phyloP scores from a whole-genome alignment of 148 eudicot species.

The Arbutus unedo region DNA sequence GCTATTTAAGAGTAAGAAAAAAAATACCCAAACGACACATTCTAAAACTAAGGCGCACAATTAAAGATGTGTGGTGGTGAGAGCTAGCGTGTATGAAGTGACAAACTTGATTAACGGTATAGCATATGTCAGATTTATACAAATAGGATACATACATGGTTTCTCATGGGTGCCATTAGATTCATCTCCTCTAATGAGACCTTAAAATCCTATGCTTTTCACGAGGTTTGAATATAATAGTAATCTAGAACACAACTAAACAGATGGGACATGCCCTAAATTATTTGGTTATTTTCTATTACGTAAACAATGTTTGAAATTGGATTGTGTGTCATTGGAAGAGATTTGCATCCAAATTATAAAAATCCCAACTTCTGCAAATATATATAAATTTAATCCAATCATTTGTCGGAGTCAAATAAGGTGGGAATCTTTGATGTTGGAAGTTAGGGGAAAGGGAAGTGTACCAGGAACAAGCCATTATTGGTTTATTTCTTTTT shows the following conservation, averaged over 20 bases:
- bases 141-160: neutral
- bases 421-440: neutral
- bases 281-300: neutral
- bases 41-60: too few species aligned
- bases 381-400: neutral
- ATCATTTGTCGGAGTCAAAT: slow-evolving; percentile 13
- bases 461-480: neutral
- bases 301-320: neutral
- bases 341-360: slow-evolving; percentile 4
- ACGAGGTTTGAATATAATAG: neutral
- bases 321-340: neutral
- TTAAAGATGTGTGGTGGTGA: too few species aligned
- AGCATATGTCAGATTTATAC: neutral
- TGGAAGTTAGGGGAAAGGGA: neutral
- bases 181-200: neutral
- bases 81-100: too few species aligned
- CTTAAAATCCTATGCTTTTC: neutral
- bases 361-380: neutral
- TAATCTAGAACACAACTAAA: neutral
- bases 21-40: too few species aligned
- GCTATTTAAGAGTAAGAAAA: too few species aligned
- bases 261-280: neutral
- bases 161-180: neutral
- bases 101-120: too few species aligned
- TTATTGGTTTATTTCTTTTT: neutral